Evolutionary conservation across 2,329 filamentous ascomycete species (phyloP), one percentile per base, ranked within the genome.

Genomic region (Apiospora sp.): DNA sequence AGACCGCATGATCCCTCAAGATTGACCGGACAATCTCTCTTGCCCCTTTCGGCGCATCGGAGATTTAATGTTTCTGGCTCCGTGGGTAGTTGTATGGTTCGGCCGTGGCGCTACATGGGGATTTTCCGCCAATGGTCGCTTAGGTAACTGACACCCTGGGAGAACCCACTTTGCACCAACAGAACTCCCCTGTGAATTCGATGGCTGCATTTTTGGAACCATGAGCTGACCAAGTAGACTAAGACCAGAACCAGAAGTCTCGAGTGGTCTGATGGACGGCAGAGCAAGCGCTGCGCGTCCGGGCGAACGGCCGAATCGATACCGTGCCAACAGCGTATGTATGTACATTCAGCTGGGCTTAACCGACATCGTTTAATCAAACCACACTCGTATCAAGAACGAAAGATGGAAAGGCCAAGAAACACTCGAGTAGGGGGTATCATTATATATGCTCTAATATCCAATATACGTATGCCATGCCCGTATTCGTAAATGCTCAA

Each of bases 41-140:
- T 64, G 54, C 58, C 58, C 10, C 2, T 64, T 64, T 64, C 34
- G 58, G 58, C 22, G 58, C 1, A 34, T 19, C 58, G 58, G 58
- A 64, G 58, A 64, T 64, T 64, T 14, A n/a, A 46, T 27, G 41
- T 6, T 46, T 46, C 41, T 48, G 67, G 41, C 24, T 68, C 67
- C 41, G 41, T 68, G 41, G 22, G 64, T 46, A 41, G 19, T 67
- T 43, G 61, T 43, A 30, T 30, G 61, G 64, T 61, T 61, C 30
- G 54, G 54, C 54, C 54, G 30, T n/a, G 30, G 54, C 16, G 58
- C 67, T 10, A 22, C 27, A 27, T 37, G 67, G 58, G 67, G 67
- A 68, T 68, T 68, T 68, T 68, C 67, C 67, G 67, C 67, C 67
- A 68, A 68, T 68, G 67, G 67, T 46, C 30, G 54, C 54, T 30